Evolutionary conservation across 768 basidiomycete species (phyloP).

Genomic region (Leccinum truebloodii): DNA sequence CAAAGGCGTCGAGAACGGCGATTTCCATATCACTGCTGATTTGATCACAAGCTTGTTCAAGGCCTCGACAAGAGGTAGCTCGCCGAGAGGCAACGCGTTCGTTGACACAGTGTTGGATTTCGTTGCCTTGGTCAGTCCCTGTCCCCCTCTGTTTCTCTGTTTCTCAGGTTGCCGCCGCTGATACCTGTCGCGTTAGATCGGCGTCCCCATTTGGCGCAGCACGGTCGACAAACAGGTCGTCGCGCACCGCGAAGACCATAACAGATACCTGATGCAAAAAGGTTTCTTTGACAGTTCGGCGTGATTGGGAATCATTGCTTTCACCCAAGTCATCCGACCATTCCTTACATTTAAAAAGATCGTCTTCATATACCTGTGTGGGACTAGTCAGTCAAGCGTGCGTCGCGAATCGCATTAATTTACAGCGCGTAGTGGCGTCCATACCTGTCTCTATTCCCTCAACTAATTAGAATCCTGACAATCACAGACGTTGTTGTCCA

Average conservation of each 20-base stretch:
- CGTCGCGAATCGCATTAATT: background rate
- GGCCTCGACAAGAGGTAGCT: slow-evolving; percentile 59
- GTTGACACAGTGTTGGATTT: slow-evolving; percentile 49
- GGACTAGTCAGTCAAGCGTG: background rate
- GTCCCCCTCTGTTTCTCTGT: background rate
- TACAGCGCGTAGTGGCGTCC: background rate
- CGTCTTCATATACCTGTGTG: background rate
- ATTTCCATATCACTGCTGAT: slow-evolving; percentile 77
- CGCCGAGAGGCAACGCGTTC: slow-evolving; percentile 59
- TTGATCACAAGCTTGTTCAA: slow-evolving; percentile 68
- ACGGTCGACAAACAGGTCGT: slow-evolving; percentile 49
- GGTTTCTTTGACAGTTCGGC: slow-evolving; percentile 41
- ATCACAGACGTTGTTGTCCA: background rate
- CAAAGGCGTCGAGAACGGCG: slow-evolving; percentile 67
- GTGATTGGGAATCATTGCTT: slow-evolving; percentile 1
- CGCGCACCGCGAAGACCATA: slow-evolving; percentile 49
- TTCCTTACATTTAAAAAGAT: background rate
- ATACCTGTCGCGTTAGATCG: slow-evolving; percentile 38
- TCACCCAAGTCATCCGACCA: background rate
- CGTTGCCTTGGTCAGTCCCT: slow-evolving; percentile 44
- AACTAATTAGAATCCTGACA: background rate
- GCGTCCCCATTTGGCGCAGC: slow-evolving; percentile 51
- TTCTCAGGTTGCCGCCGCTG: background rate
- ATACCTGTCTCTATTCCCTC: background rate
- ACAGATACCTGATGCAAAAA: slow-evolving; percentile 41